Evolutionary conservation across 2,329 filamentous ascomycete genomes (phyloP).

Genomic region (Aspergillus felis): DNA sequence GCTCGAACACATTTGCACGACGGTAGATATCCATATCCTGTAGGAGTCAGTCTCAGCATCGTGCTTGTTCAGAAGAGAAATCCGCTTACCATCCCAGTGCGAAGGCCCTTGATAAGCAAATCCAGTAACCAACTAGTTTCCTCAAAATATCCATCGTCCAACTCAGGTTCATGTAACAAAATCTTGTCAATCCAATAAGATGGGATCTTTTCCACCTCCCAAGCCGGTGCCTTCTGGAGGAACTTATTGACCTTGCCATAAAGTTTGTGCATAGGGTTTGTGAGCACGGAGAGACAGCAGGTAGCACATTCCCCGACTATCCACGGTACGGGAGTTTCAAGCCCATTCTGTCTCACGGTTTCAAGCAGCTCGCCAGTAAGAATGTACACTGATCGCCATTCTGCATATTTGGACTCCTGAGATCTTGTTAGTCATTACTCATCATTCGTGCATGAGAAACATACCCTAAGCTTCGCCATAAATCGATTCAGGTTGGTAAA

Average conservation of each 20-base stretch:
- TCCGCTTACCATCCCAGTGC: constrained; percentile 49
- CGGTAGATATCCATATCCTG: constrained; percentile 49
- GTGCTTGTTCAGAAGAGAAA: neutral
- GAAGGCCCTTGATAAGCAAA: constrained; percentile 63
- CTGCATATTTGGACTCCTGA: constrained; percentile 65
- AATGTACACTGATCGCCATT: constrained; percentile 74
- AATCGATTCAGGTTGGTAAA: constrained; percentile 37
- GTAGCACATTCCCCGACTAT: constrained; percentile 72
- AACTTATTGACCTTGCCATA: constrained; percentile 86
- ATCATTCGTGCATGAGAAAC: constrained; percentile 1
- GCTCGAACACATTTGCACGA: constrained; percentile 66
- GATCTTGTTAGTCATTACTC: constrained; percentile 8
- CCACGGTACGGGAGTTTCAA: constrained; percentile 62
- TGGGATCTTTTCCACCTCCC: constrained; percentile 58
- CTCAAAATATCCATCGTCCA: constrained; percentile 68
- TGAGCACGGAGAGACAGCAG: constrained; percentile 65
- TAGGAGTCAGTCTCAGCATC: constrained; percentile 13
- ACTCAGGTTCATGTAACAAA: constrained; percentile 67
- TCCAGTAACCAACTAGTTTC: constrained; percentile 72
- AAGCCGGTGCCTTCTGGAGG: constrained; percentile 71
- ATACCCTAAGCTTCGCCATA: constrained; percentile 47
- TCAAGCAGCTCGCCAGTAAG: constrained; percentile 77
- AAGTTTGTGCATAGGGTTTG: constrained; percentile 72
- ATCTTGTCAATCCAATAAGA: constrained; percentile 65
- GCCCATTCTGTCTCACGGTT: constrained; percentile 58